phyloP scores from a whole-genome alignment of 192 early-diverging fungal genomes.

The Coemansia sp. region DNA sequence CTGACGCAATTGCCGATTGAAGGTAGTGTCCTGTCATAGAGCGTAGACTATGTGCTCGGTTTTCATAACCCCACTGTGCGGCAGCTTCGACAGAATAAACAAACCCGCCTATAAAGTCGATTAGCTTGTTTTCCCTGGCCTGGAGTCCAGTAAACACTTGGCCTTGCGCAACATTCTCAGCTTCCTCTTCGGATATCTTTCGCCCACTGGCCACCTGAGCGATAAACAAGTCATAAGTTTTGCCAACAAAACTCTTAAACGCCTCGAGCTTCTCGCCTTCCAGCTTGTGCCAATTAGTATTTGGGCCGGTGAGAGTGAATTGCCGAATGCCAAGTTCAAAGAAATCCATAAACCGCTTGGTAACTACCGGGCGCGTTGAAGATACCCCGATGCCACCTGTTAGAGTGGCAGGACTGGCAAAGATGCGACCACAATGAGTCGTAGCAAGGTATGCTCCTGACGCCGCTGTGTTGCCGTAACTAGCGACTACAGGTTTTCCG shows the following conservation, averaged over 20 bases:
- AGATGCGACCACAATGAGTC: conserved; percentile 59
- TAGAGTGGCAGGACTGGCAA: conserved; percentile 66
- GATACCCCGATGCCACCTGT: conserved; percentile 80
- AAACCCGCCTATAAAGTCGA: conserved; percentile 66
- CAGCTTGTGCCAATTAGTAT: conserved; percentile 54
- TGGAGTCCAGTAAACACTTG: conserved; percentile 66
- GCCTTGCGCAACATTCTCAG: conserved; percentile 64
- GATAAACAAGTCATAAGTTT: conserved; percentile 61
- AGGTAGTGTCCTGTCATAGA: not conserved
- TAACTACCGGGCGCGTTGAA: conserved; percentile 57
- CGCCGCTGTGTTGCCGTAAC: conserved; percentile 63
- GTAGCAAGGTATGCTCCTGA: conserved; percentile 66
- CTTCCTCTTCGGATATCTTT: conserved; percentile 52
- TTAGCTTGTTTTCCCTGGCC: conserved; percentile 61
- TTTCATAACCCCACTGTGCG: conserved; percentile 31
- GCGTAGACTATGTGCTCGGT: not conserved
- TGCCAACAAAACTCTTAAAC: conserved; percentile 50
- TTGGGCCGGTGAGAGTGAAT: conserved; percentile 48
- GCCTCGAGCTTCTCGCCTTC: conserved; percentile 56
- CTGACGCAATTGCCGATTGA: conserved; percentile 11
- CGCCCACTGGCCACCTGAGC: conserved; percentile 64
- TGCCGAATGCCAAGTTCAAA: not conserved
- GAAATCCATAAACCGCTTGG: conserved; percentile 59
- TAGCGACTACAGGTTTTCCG: conserved; percentile 70
- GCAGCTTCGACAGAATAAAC: conserved; percentile 50